Evolutionary conservation across 345 rosid genomes (phyloP).

Genomic region (Eutrema japonicum): DNA sequence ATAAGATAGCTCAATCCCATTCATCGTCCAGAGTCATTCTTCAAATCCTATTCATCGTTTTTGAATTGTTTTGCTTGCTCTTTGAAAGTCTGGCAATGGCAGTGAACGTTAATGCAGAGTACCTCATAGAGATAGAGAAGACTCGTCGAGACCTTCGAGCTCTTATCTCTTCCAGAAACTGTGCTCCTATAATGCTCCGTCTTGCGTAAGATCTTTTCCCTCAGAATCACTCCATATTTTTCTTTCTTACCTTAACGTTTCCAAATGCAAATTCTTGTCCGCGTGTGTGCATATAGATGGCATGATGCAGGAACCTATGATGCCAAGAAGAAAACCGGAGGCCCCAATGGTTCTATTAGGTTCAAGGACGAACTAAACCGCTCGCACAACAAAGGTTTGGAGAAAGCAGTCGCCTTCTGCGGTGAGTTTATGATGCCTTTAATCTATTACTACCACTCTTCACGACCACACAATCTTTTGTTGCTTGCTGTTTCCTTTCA

Average conservation of each 20-base stretch:
- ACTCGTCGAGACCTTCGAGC: conserved; percentile 78
- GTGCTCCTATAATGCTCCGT: conserved; percentile 92
- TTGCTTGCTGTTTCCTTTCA: conserved; percentile 29
- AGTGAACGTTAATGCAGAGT: conserved; percentile 50
- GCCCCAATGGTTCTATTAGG: conserved; percentile 88
- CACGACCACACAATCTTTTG: not conserved
- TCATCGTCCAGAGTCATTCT: not conserved
- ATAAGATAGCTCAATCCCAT: not conserved
- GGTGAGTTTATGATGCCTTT: conserved; percentile 49
- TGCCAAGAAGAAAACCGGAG: conserved; percentile 75
- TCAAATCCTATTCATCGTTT: conserved; percentile 3
- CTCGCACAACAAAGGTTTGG: conserved; percentile 61
- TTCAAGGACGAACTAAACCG: conserved; percentile 56
- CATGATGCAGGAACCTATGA: conserved; percentile 95
- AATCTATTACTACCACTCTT: not conserved
- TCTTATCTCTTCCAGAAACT: conserved; percentile 64
- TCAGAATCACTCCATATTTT: not conserved
- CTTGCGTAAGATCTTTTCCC: conserved; percentile 61
- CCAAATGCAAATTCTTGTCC: not conserved
- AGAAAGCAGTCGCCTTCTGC: conserved; percentile 67
- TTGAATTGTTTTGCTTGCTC: conserved; percentile 5
- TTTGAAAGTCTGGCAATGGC: conserved; percentile 45
- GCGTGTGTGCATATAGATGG: conserved; percentile 47
- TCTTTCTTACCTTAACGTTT: not conserved
- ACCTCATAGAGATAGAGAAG: conserved; percentile 71